phyloP scores from a whole-genome alignment of 2,329 filamentous ascomycete genomes.

The Tolypocladium album region DNA sequence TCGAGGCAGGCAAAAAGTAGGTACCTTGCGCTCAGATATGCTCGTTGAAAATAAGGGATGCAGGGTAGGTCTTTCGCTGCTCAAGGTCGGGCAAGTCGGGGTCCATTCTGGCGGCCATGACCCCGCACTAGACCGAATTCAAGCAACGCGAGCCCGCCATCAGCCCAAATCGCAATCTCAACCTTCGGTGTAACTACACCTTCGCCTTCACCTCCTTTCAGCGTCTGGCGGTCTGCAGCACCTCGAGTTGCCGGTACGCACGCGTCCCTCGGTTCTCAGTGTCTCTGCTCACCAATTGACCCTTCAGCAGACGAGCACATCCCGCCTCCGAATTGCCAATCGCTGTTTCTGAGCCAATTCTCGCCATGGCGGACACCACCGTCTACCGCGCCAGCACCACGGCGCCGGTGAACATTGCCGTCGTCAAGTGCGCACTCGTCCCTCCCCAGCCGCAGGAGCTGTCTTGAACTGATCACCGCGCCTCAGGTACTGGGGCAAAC shows the following conservation, averaged over 20 bases:
- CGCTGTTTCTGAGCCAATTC: neutral
- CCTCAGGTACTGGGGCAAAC: constrained; percentile 87
- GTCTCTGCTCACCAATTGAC: neutral
- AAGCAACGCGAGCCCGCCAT: neutral
- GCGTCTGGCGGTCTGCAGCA: neutral
- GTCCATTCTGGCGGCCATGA: neutral
- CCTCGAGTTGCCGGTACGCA: neutral
- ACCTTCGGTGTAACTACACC: neutral
- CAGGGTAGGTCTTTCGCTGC: too few relatives aligned
- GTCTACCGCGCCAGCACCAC: constrained; percentile 92
- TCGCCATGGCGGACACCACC: constrained; percentile 35
- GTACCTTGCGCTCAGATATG: too few relatives aligned
- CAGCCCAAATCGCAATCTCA: neutral
- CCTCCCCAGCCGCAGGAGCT: neutral
- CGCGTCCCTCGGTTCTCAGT: neutral
- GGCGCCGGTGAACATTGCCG: constrained; percentile 94
- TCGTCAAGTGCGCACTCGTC: constrained; percentile 65
- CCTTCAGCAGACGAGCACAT: neutral
- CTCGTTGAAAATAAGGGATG: too few relatives aligned
- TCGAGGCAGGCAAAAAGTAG: too few relatives aligned
- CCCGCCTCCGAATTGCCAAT: neutral
- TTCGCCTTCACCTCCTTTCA: neutral
- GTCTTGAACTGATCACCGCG: neutral
- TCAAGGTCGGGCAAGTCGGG: neutral
- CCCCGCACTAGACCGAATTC: neutral